Conservation (phyloP, 2,329 filamentous ascomycete genomes). For the Pseudonectria buxi region DNA sequence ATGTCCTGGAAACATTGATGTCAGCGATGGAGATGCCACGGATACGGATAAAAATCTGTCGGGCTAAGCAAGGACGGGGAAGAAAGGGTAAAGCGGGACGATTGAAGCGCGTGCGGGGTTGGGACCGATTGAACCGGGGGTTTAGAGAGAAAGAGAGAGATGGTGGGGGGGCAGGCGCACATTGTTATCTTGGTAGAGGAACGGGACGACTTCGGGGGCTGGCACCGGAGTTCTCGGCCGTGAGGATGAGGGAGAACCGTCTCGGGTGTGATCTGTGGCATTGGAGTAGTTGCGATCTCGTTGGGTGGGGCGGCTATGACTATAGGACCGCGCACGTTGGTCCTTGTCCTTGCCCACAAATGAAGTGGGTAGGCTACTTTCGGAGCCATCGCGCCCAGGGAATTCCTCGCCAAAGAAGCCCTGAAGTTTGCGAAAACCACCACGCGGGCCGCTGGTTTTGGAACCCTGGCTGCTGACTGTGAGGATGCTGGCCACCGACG, state of each 20-base stretch:
- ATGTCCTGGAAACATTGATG: slow-evolving; percentile 51
- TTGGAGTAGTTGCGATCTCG: slow-evolving; percentile 78
- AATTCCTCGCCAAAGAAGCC: slow-evolving; percentile 92
- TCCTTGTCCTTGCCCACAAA: slow-evolving; percentile 53
- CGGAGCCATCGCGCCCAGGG: slow-evolving; percentile 65
- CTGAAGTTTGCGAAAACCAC: slow-evolving; percentile 75
- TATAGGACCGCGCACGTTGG: slow-evolving; percentile 57
- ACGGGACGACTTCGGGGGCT: slow-evolving; percentile 93
- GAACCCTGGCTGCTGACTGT: slow-evolving; percentile 82
- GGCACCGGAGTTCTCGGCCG: slow-evolving; percentile 79
- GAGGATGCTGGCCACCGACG: slow-evolving; percentile 75
- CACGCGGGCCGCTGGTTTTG: slow-evolving; percentile 61
- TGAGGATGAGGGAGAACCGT: slow-evolving; percentile 68
- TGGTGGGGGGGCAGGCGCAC: slow-evolving; percentile 41
- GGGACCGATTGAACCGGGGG: slow-evolving; percentile 1
- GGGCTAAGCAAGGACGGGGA: neutral
- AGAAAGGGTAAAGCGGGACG: slow-evolving; percentile 8
- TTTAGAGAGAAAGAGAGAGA: slow-evolving; percentile 15
- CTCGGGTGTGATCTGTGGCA: slow-evolving; percentile 63
- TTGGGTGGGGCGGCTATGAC: slow-evolving; percentile 47
- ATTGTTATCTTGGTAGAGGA: slow-evolving; percentile 79
- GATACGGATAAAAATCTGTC: slow-evolving; percentile 2
- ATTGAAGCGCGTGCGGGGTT: slow-evolving; percentile 5
- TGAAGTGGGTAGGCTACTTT: slow-evolving; percentile 54
- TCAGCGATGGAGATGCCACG: slow-evolving; percentile 16